A percentile compares a stretch with the other conserved stretches of the same genome.
Conservation (phyloP, 768 basidiomycete genomes). For the Tylopilus plumbeoviolaceoides region DNA sequence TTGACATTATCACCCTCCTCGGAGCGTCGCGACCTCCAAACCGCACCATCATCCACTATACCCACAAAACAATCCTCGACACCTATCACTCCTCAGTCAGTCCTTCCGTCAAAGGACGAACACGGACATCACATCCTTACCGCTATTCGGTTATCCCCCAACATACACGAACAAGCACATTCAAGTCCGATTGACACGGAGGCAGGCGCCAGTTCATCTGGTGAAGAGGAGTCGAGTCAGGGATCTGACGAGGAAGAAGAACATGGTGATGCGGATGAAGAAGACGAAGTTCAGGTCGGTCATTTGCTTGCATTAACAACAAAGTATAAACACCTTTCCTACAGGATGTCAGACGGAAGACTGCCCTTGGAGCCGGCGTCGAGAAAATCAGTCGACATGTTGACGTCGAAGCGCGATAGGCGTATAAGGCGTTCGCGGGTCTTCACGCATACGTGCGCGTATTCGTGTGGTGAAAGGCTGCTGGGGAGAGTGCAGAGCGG, state of each 20-base stretch:
- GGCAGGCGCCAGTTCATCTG: conserved; percentile 7
- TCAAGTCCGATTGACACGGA: conserved; percentile 12
- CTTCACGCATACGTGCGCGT: neutral
- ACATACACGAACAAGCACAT: conserved; percentile 4
- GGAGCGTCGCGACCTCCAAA: neutral
- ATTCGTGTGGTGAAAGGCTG: neutral
- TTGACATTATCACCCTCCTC: conserved; percentile 1
- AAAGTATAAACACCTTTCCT: conserved; percentile 4
- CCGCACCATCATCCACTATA: neutral
- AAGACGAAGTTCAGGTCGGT: conserved; percentile 20
- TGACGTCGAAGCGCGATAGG: conserved; percentile 17
- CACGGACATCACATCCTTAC: conserved; percentile 20
- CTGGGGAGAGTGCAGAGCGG: neutral
- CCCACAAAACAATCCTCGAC: neutral
- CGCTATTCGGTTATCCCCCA: conserved; percentile 25
- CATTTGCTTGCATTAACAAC: neutral
- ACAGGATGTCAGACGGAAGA: conserved; percentile 28
- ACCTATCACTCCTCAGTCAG: neutral
- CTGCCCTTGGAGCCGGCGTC: conserved; percentile 32
- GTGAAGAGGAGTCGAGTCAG: conserved; percentile 5
- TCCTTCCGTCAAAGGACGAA: conserved; percentile 12
- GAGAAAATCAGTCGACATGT: conserved; percentile 36
- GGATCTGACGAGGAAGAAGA: conserved; percentile 12
- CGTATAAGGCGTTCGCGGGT: neutral
- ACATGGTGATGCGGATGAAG: conserved; percentile 12